These are phyloP conservation scores for Angomonas deanei DNA, from an alignment of 208 protist species.

Conservation along the genomic window DNA sequence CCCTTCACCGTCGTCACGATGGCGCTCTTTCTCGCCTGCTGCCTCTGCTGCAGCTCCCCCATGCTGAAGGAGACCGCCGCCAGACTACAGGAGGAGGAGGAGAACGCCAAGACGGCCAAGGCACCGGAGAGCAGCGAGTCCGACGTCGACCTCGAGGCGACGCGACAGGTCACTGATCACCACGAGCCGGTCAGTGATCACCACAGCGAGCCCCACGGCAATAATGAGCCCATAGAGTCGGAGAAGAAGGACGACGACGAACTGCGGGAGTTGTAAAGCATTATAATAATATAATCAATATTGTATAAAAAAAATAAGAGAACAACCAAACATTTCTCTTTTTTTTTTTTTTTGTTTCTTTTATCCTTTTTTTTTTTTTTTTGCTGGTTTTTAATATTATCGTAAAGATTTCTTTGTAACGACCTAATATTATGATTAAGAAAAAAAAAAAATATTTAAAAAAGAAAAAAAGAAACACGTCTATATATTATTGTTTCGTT, in stretches of 20 bases:
- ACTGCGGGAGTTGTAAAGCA: neutral
- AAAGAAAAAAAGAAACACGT: too few relatives aligned
- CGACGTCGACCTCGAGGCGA: neutral
- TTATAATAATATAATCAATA: neutral
- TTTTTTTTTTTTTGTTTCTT: constrained; percentile 3
- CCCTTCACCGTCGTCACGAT: constrained; percentile 24
- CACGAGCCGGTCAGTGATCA: neutral
- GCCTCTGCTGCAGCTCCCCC: constrained; percentile 44
- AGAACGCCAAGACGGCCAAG: neutral
- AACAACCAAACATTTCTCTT: constrained; percentile 1
- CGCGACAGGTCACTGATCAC: neutral
- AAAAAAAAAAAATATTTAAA: too few relatives aligned
- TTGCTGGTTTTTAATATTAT: too few relatives aligned
- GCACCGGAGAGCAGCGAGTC: neutral
- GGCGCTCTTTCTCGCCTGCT: constrained; percentile 27
- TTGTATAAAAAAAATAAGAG: neutral
- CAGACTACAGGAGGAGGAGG: constrained; percentile 3
- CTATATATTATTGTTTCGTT: too few relatives aligned
- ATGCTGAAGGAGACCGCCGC: constrained; percentile 35
- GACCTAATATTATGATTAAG: too few relatives aligned
- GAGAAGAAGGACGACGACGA: neutral
- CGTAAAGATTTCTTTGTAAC: too few relatives aligned
- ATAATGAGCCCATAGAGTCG: neutral
- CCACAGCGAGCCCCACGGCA: neutral
- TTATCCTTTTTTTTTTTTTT: too few relatives aligned